Evolutionary conservation across 1,284 basidiomycete species (phyloP).

Genomic region (Cutaneotrichosporon dermatis): DNA sequence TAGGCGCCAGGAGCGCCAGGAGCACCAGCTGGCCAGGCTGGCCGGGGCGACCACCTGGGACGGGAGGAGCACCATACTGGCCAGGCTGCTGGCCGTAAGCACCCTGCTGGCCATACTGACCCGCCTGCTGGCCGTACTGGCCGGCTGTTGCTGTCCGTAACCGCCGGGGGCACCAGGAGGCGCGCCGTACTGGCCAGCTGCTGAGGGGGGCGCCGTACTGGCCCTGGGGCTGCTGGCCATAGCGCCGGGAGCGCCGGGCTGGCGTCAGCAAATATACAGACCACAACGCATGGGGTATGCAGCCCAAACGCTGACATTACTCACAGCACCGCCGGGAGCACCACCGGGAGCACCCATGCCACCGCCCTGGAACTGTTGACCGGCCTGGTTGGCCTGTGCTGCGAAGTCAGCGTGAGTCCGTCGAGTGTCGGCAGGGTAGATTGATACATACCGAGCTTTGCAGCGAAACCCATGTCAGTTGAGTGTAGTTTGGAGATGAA

Average conservation of each 20-base stretch:
- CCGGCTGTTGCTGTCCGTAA: slow-evolving; percentile 17
- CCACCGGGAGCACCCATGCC: neutral
- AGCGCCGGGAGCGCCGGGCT: slow-evolving; percentile 5
- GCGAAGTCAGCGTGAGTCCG: no score
- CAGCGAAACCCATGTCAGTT: neutral
- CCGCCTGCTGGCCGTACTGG: slow-evolving; percentile 10
- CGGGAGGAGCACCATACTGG: slow-evolving; percentile 15
- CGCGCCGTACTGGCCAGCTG: slow-evolving; percentile 20
- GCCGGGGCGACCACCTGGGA: neutral
- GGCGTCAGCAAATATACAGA: no score
- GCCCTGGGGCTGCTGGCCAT: slow-evolving; percentile 16
- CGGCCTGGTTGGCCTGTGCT: slow-evolving; percentile 1
- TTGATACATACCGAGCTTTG: neutral
- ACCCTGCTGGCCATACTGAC: slow-evolving; percentile 16
- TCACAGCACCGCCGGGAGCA: neutral
- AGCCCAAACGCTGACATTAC: neutral
- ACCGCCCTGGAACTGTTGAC: slow-evolving; percentile 1
- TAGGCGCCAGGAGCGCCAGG: slow-evolving; percentile 2
- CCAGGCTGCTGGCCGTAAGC: slow-evolving; percentile 29
- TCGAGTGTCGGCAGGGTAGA: neutral
- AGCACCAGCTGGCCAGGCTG: slow-evolving; percentile 5
- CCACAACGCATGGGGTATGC: no score
- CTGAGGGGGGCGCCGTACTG: slow-evolving; percentile 10
- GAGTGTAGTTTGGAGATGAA: neutral
- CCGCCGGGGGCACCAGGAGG: slow-evolving; percentile 6